Base-by-base conservation (phyloP, 768 basidiomycete genomes). In the Lactarius indigo region DNA sequence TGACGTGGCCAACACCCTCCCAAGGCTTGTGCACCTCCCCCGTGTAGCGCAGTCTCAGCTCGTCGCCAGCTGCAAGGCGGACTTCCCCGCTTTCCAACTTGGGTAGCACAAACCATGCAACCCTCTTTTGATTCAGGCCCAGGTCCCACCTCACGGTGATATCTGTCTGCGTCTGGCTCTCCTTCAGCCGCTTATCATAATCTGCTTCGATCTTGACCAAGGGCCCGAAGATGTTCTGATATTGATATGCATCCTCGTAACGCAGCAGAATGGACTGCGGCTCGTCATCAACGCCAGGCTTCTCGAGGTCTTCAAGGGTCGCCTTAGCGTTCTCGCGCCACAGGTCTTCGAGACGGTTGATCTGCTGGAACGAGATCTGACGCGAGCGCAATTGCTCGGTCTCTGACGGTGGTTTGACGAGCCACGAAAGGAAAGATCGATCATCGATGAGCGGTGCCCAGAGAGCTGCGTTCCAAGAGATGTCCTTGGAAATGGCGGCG, bases 381-480 rank as follows among this genome's bases (percentile, higher is more conserved):
- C 97, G 88, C 35, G 97, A 97, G 61, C 96, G 86, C 28, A 98
- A 85, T 76, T 97, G 94, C 76, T 99, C 97, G 1, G 91, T 90
- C 80, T 98, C 97, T 72, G 89, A 92, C 1, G 97, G 97, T 13
- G 96, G 91, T 74, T 98, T 98, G 73, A 98, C 96, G 60, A 99
- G 82, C 97, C 97, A 99, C 5, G 96, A 96, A n/a, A 99, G 83
- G 83, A 99, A 99, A 4, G 93, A 94, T 35, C 97, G 88, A 77
- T 99, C 97, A 72, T 99, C 97, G 69, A 99, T 99, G 69, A 99
- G 87, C 15, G 97, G 96, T 12, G 95, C 95, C 97, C 97, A 99
- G 50, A 98, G 87, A 0, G 93, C 84, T 5, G 96, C 91, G 73
- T 99, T 98, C 97, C 97, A 99, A 2, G 94, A 95, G 73, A 98